Evolutionary conservation across 2,329 filamentous ascomycete species (phyloP), one percentile per base, ranked within the genome.

Genomic region (Aspergillus fumigatus): DNA sequence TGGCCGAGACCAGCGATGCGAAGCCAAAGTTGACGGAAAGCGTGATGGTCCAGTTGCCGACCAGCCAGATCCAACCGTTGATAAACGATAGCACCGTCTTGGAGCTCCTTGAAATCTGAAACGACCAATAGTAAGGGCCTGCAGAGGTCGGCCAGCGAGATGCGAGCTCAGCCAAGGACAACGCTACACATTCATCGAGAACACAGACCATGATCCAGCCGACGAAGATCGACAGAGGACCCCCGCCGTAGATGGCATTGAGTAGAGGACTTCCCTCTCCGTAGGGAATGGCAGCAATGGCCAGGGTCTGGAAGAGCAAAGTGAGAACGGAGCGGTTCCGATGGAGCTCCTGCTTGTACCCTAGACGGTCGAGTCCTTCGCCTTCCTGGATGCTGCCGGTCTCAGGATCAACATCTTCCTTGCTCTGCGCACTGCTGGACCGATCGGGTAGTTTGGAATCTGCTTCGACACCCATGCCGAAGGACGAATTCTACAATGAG

Each of bases 321-420:
- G 83, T 85, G 59, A 81, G 76, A 63, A 86, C 78, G 0, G 83
- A 85, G 32, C 84, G 78, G 59, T 86, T 87, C 23, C 83, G 79
- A 21, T 69, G 73, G 19, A 87, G 73, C 64, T 84, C 82, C 4
- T 81, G 78, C 55, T 77, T 81, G 70, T 87, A 87, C 27, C 84
- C 83, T 23, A 86, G 73, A n/a, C 71, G 60, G 26, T 72, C 70
- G 25, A 78, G 67, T 26, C 66, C 62, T 11, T 71, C 62, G 23
- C 65, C 66, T 54, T 71, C 66, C 41, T 70, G 67, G 19, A 68
- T 56, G 49, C 62, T 61, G 47, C 56, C 45, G 23, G 60, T 51
- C n/a, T 57, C 53, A 14, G 43, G 51, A 27, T 11, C 35, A 43
- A 47, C 35, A 35, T 55, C 29, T 52, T 29, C 19, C 27, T 21